Base-by-base conservation (phyloP, 805 yeast species). In the Teunomyces lycoperdinae region DNA sequence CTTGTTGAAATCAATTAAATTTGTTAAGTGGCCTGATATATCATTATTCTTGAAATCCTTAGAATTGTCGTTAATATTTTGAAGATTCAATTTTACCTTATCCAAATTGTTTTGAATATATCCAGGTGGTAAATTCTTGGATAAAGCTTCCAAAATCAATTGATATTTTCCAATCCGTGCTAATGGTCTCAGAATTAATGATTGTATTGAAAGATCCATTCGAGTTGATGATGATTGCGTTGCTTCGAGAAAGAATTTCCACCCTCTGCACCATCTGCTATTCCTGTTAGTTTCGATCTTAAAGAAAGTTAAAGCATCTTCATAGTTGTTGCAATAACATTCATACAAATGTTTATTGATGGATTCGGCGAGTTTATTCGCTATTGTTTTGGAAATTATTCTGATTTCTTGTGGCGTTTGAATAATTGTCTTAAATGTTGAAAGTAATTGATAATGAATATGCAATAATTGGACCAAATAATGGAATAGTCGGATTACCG, bases 141-240 rank as follows among this genome's bases (percentile, higher is more conserved):
- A 45, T 34, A 77, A 52, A 0, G 77, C 64, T 28, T 76, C 78
- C n/a, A 79, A 52, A n/a, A 81, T 69, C 31, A 81, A 62, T 46
- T 73, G 69, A 56, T 81, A 81, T 52, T 79, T 78, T 3, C 75
- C 61, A 7, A 78, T 64, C 51, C 86, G 61, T 35, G 75, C 61
- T 9, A 79, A 67, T 3, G 87, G 86, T 60, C 72, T 74, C 54
- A 80, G 83, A 27, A 79, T 61, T 51, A 82, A 66, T 0, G 85
- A 80, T 29, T 61, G 55, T 43, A 83, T 79, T 4, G 85, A 75
- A 26, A 80, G 64, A 58, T 83, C 87, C 56, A 71, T 55, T 2
- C 52, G 52, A 32, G 45, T 65, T 1, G 53, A 55, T 2, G 53
- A 54, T 4, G 73, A 70, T 50, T 78, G 79, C 1, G 76, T 64